These are phyloP conservation scores for Epichloe coenophiala DNA, from an alignment of 2,329 filamentous ascomycete species.

Conservation along the genomic window DNA sequence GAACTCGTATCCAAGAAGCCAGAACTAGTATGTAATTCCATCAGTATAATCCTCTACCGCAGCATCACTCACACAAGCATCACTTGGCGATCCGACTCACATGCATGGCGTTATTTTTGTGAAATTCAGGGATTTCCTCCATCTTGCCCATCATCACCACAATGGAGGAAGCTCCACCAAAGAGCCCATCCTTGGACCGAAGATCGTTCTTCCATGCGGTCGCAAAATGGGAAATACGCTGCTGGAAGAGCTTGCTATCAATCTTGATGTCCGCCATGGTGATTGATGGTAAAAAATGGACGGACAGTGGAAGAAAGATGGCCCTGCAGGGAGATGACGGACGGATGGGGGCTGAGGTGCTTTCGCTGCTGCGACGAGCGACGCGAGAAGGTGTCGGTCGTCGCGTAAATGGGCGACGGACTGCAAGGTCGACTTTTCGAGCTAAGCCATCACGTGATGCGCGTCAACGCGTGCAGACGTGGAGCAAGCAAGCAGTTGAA, in stretches of 20 bases:
- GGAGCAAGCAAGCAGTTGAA: no score
- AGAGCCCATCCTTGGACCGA: slow-evolving; percentile 70
- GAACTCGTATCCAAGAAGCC: slow-evolving; percentile 97
- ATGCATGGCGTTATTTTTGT: slow-evolving; percentile 95
- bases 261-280: slow-evolving; percentile 79
- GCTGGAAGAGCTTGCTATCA: slow-evolving; percentile 86
- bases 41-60: neutral
- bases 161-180: slow-evolving; percentile 76
- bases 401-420: slow-evolving; percentile 26
- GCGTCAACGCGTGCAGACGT: slow-evolving; percentile 12
- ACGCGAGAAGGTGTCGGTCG: slow-evolving; percentile 22
- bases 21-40: slow-evolving; percentile 51
- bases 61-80: neutral
- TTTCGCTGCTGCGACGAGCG: slow-evolving; percentile 19
- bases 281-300: slow-evolving; percentile 21
- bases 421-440: slow-evolving; percentile 8
- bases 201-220: slow-evolving; percentile 95
- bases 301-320: slow-evolving; percentile 12
- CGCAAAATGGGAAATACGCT: slow-evolving; percentile 76
- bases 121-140: slow-evolving; percentile 72
- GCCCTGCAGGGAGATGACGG: slow-evolving; percentile 4
- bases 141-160: slow-evolving; percentile 90
- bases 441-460: slow-evolving; percentile 20
- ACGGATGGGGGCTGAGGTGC: slow-evolving; percentile 8
- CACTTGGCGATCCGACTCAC: slow-evolving; percentile 36